These are phyloP conservation scores for Apiotrichum laibachii DNA, from an alignment of 1,284 basidiomycete genomes.

Conservation along the genomic window DNA sequence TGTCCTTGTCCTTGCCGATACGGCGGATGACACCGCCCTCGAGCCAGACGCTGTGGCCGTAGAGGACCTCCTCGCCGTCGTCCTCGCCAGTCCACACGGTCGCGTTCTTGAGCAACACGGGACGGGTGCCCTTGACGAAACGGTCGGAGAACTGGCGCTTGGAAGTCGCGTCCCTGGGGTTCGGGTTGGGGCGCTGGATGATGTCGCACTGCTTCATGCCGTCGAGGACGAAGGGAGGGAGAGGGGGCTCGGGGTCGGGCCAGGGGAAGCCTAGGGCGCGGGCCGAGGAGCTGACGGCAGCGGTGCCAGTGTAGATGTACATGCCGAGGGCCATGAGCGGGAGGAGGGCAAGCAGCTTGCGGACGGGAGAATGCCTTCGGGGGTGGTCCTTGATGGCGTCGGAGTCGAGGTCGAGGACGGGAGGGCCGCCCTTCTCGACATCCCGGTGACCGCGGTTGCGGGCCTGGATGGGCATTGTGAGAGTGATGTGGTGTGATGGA, in stretches of 20 bases:
- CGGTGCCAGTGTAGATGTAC: not conserved
- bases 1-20: conserved; percentile 40
- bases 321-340: not conserved
- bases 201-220: conserved; percentile 45
- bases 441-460: not conserved
- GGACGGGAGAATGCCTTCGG: not conserved
- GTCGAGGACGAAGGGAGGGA: conserved; percentile 34
- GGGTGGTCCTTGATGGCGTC: conserved; percentile 1
- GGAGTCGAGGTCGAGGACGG: not conserved
- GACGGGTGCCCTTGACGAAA: conserved; percentile 63
- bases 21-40: conserved; percentile 53
- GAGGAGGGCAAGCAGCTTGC: not conserved
- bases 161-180: conserved; percentile 50
- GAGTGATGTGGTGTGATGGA: not conserved
- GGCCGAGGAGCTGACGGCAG: no score
- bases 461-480: not conserved
- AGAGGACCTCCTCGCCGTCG: conserved; percentile 60
- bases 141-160: conserved; percentile 65
- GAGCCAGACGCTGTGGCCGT: conserved; percentile 53
- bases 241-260: conserved; percentile 6
- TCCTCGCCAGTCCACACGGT: conserved; percentile 74
- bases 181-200: conserved; percentile 31
- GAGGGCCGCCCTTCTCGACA: not conserved
- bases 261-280: conserved; percentile 10
- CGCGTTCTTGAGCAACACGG: conserved; percentile 71